Evolutionary conservation across 176 grass and related monocot species (phyloP).

Genomic region (Carex myosuroides): DNA sequence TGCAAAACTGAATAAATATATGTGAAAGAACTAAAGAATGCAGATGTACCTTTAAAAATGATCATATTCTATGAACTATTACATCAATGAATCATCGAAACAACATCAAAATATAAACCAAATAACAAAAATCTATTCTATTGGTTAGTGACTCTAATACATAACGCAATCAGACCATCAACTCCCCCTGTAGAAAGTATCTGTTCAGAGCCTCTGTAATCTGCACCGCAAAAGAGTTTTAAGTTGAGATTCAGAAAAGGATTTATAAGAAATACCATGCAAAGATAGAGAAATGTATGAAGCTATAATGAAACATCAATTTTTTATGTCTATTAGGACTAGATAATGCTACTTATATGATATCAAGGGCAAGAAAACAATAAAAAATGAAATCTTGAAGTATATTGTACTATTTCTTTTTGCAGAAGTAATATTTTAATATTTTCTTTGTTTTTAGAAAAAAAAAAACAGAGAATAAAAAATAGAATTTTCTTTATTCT

Average conservation of each 20-base stretch:
- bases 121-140: conserved; percentile 1
- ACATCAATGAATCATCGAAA: not conserved
- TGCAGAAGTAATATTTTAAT: no score
- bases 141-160: not conserved
- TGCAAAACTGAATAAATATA: conserved; percentile 6
- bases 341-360: not conserved
- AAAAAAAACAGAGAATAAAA: not conserved
- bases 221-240: not conserved
- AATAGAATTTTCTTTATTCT: not conserved
- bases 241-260: not conserved
- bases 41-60: not conserved
- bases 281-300: not conserved
- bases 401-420: no score
- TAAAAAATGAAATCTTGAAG: not conserved
- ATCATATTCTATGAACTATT: conserved; percentile 4
- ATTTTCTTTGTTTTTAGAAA: not conserved
- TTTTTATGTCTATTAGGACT: not conserved
- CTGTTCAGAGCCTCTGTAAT: not conserved
- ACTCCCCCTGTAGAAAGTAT: not conserved
- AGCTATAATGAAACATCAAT: not conserved
- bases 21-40: conserved; percentile 16
- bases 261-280: not conserved
- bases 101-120: not conserved
- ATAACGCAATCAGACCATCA: not conserved
- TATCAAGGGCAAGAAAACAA: not conserved